Conservation (phyloP, 2,329 filamentous ascomycete genomes). For the Thielaviopsis musarum region DNA sequence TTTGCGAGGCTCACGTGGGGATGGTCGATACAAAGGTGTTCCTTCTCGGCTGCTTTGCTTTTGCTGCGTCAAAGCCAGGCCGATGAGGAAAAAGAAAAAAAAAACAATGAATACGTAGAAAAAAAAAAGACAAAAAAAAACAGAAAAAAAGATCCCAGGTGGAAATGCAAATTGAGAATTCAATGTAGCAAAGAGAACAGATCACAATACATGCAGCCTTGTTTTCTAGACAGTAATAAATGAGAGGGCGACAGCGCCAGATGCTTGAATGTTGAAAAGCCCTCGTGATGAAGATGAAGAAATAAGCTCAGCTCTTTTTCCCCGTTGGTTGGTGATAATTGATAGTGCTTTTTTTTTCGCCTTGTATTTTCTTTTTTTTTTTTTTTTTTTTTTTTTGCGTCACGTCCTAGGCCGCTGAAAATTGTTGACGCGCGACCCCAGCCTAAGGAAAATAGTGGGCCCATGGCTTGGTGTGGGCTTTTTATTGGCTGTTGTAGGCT, state of each 20-base stretch:
- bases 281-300: not conserved
- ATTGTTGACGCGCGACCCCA: not conserved
- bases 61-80: not conserved
- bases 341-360: not conserved
- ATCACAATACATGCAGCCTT: not conserved
- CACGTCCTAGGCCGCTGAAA: not conserved
- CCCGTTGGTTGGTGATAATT: not conserved
- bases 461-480: not conserved
- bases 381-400: not conserved
- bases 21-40: not conserved
- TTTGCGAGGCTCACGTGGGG: not conserved
- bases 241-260: not conserved
- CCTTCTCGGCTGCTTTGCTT: not conserved
- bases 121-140: not conserved
- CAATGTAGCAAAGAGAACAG: not conserved
- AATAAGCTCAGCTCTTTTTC: not conserved
- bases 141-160: not conserved
- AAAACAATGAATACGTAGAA: not conserved
- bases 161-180: not conserved
- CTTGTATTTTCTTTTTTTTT: not conserved
- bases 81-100: not conserved
- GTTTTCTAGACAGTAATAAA: not conserved
- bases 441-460: not conserved
- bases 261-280: not conserved
- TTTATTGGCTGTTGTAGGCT: not conserved